A percentile compares a stretch with the other conserved stretches of the same genome.
Conservation (phyloP, 371 early-diverging fungal genomes). For the Umbelopsis sp. region DNA sequence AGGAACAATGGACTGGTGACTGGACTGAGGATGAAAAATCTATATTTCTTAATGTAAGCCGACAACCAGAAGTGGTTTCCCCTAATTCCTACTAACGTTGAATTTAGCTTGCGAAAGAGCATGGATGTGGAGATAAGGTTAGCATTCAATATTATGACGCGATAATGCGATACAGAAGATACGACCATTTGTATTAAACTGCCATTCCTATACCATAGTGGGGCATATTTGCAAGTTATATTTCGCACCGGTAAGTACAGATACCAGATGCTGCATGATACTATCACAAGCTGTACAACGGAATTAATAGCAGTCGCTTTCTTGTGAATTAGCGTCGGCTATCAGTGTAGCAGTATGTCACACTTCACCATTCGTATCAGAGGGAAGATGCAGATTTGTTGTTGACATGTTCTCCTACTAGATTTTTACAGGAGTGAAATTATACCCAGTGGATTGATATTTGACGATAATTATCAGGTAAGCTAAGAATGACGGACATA, state of each 20-base stretch:
- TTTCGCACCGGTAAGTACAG: conserved; percentile 62
- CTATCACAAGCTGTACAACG: too few species aligned
- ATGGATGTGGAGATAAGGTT: conserved; percentile 69
- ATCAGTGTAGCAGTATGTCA: conserved; percentile 71
- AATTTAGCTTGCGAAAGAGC: conserved; percentile 39
- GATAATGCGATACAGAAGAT: conserved; percentile 1
- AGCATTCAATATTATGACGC: neutral
- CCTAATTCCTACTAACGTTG: conserved; percentile 7
- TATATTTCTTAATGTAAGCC: conserved; percentile 57
- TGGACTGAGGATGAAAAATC: conserved; percentile 70
- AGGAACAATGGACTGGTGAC: conserved; percentile 76
- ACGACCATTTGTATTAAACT: neutral
- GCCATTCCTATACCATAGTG: conserved; percentile 42
- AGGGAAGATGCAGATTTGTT: neutral
- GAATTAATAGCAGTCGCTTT: neutral
- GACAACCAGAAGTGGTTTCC: too few species aligned
- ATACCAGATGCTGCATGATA: too few species aligned
- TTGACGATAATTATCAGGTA: conserved; percentile 69
- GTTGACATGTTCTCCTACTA: conserved; percentile 3
- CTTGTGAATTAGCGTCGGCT: conserved; percentile 54
- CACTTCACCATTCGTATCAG: neutral
- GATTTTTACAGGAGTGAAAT: conserved; percentile 72
- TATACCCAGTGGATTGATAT: conserved; percentile 64
- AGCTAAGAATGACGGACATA: neutral
- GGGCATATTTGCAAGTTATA: conserved; percentile 75